phyloP scores from a whole-genome alignment of 345 rosid genomes.

The Eucalyptus pumila region DNA sequence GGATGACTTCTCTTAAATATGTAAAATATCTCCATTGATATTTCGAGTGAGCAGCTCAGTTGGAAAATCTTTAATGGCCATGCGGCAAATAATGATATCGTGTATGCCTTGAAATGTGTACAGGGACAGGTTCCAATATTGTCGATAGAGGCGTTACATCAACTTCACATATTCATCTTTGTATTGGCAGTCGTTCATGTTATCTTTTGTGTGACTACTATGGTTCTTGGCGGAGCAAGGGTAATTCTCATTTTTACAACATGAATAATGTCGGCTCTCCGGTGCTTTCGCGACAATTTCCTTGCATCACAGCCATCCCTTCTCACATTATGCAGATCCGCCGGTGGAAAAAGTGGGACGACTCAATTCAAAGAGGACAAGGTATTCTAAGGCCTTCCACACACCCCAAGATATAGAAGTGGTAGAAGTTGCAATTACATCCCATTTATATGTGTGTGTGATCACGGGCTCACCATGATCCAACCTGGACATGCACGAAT shows the following conservation, averaged over 20 bases:
- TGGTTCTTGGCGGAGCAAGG: constrained; percentile 74
- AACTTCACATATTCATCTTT: constrained; percentile 82
- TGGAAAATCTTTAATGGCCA: not conserved
- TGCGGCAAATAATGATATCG: not conserved
- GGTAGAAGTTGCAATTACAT: not conserved
- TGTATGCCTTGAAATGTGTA: not conserved
- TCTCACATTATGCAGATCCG: constrained; percentile 27
- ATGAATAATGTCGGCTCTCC: not conserved
- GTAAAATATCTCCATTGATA: not conserved
- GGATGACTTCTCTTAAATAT: not conserved
- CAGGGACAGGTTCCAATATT: constrained; percentile 65
- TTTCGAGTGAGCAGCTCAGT: not conserved
- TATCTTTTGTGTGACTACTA: constrained; percentile 60
- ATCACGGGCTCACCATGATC: not conserved
- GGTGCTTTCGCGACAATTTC: not conserved
- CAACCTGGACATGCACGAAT: not conserved
- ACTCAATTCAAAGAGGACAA: not conserved
- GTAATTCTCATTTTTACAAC: constrained; percentile 9
- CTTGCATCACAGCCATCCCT: not conserved
- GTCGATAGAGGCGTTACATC: constrained; percentile 72
- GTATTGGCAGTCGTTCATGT: constrained; percentile 80
- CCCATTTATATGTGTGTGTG: not conserved
- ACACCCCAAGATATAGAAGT: not conserved
- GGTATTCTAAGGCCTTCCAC: not conserved
- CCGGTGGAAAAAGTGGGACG: constrained; percentile 78